phyloP scores from a whole-genome alignment of 2,329 filamentous ascomycete species.

The Botrytis paeoniae region DNA sequence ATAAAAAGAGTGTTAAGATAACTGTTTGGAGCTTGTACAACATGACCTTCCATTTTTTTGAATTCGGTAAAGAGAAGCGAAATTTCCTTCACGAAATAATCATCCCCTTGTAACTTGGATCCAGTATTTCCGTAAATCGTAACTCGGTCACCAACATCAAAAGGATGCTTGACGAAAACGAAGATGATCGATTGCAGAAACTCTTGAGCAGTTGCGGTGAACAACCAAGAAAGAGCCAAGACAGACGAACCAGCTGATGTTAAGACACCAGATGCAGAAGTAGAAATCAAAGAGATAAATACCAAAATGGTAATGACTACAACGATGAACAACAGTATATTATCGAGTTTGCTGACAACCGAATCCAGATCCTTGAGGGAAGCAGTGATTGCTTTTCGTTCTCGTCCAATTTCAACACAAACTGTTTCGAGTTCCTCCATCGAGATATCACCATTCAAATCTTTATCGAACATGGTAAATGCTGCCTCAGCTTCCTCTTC shows the following conservation, averaged over 20 bases:
- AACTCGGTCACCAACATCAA: slow-evolving; percentile 92
- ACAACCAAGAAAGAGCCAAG: slow-evolving; percentile 88
- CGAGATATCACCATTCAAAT: slow-evolving; percentile 93
- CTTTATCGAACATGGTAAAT: slow-evolving; percentile 91
- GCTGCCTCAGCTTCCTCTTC: slow-evolving; percentile 85
- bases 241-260: slow-evolving; percentile 83
- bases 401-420: slow-evolving; percentile 89
- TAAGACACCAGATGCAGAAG: slow-evolving; percentile 85
- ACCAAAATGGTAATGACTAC: slow-evolving; percentile 77
- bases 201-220: slow-evolving; percentile 89
- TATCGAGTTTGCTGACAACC: slow-evolving; percentile 84
- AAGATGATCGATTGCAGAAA: slow-evolving; percentile 93
- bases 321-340: slow-evolving; percentile 86
- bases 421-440: slow-evolving; percentile 93
- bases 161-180: slow-evolving; percentile 95
- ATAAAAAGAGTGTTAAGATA: slow-evolving; percentile 92
- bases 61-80: slow-evolving; percentile 92
- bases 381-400: slow-evolving; percentile 92
- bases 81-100: slow-evolving; percentile 96
- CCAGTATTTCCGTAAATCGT: slow-evolving; percentile 90
- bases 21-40: slow-evolving; percentile 93
- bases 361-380: slow-evolving; percentile 94
- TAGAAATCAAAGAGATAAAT: slow-evolving; percentile 84
- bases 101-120: slow-evolving; percentile 72
- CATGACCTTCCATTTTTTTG: slow-evolving; percentile 97